Conservation (phyloP, 306 rosid species). For the Rosa chinensis region DNA sequence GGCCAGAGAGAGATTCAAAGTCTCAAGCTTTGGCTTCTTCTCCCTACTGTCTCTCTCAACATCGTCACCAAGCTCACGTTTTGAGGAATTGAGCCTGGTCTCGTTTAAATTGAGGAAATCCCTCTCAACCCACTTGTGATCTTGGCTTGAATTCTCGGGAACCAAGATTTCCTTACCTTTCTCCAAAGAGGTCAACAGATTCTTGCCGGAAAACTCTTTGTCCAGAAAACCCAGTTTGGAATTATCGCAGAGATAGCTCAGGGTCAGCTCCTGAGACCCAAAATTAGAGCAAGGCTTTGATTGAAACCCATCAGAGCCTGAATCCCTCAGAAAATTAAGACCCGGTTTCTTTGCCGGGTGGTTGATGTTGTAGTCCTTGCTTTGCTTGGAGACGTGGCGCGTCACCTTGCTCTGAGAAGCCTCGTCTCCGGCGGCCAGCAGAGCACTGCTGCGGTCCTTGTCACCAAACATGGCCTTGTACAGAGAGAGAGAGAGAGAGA, state of each 20-base stretch:
- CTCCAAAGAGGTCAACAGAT: slow-evolving; percentile 47
- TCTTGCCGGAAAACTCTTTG: slow-evolving; percentile 50
- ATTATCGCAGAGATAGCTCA: slow-evolving; percentile 81
- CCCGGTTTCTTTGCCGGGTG: slow-evolving; percentile 46
- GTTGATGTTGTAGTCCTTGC: slow-evolving; percentile 14
- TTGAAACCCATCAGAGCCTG: slow-evolving; percentile 36
- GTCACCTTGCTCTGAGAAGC: slow-evolving; percentile 73
- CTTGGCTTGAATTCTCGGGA: slow-evolving; percentile 54
- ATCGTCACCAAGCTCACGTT: slow-evolving; percentile 74
- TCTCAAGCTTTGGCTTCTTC: slow-evolving; percentile 80
- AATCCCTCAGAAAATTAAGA: slow-evolving; percentile 44
- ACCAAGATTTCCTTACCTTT: slow-evolving; percentile 62
- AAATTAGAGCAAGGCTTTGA: slow-evolving; percentile 44
- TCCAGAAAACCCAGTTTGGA: slow-evolving; percentile 52
- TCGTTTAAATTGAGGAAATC: slow-evolving; percentile 83
- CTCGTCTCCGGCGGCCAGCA: slow-evolving; percentile 64
- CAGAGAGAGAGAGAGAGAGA: not conserved
- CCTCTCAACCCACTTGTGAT: slow-evolving; percentile 84
- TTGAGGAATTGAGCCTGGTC: slow-evolving; percentile 58
- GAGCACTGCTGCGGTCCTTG: slow-evolving; percentile 48
- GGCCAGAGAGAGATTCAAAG: slow-evolving; percentile 85
- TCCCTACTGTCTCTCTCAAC: slow-evolving; percentile 55
- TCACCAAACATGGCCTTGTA: slow-evolving; percentile 55
- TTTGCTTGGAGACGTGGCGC: slow-evolving; percentile 46
- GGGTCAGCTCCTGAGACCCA: slow-evolving; percentile 74